Conservation (phyloP, 805 yeast genomes). For the Cyberlindnera mycetangii region DNA sequence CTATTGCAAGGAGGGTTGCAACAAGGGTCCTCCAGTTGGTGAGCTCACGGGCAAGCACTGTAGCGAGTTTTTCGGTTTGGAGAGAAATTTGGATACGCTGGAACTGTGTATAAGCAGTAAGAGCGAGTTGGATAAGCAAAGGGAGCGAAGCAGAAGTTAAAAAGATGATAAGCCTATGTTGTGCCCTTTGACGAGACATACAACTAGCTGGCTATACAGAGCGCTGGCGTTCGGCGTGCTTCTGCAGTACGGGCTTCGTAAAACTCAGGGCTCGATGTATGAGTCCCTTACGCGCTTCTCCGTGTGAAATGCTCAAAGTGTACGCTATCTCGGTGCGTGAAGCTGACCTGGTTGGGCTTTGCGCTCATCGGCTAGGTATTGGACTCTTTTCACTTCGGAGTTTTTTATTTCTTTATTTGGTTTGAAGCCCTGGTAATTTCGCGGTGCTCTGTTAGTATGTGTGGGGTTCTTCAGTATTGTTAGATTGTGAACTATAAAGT, state of each 20-base stretch:
- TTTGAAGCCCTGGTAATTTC: too few relatives aligned
- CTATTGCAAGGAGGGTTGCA: slow-evolving; percentile 9
- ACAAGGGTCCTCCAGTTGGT: slow-evolving; percentile 13
- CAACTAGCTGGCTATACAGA: background rate
- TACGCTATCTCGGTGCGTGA: too few relatives aligned
- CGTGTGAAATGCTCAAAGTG: too few relatives aligned
- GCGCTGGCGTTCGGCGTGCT: background rate
- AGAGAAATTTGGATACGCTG: background rate
- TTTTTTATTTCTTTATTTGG: too few relatives aligned
- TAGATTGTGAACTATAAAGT: too few relatives aligned
- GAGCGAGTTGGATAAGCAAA: background rate
- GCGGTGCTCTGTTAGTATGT: too few relatives aligned
- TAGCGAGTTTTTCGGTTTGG: background rate
- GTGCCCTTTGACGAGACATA: slow-evolving; percentile 1
- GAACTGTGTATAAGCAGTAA: background rate
- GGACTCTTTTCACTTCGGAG: too few relatives aligned
- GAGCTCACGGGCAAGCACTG: slow-evolving; percentile 14
- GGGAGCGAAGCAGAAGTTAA: slow-evolving; percentile 8
- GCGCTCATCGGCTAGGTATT: too few relatives aligned
- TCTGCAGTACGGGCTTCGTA: background rate
- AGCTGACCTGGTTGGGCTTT: too few relatives aligned
- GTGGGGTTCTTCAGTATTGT: too few relatives aligned
- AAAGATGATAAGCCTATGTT: slow-evolving; percentile 4
- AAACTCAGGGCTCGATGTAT: too few relatives aligned
- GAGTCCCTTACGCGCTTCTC: too few relatives aligned